Percentiles rank a stretch among this genome's conserved stretches.
Conservation (phyloP, 1,284 basidiomycete species). For the Thecaphora frezii region DNA sequence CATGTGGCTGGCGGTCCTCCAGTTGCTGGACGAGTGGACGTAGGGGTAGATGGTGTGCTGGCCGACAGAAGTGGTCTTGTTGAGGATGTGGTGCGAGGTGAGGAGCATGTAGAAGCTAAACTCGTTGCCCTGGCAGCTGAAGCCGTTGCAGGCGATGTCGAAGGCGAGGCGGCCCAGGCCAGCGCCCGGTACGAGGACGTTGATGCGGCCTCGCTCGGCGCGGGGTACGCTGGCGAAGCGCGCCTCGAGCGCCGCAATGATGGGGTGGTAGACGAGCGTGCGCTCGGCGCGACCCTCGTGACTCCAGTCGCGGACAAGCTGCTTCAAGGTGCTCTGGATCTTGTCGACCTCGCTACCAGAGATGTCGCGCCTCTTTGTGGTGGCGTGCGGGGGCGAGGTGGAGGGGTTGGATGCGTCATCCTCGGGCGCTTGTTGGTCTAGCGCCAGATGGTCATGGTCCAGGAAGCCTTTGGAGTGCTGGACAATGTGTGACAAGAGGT, state of each 20-base stretch:
- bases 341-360: conserved; percentile 53
- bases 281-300: conserved; percentile 40
- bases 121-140: conserved; percentile 55
- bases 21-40: conserved; percentile 54
- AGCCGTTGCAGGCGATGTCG: conserved; percentile 49
- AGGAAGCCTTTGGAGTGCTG: conserved; percentile 49
- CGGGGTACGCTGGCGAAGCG: conserved; percentile 22
- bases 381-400: neutral
- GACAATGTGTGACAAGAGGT: conserved; percentile 45
- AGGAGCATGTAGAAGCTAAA: conserved; percentile 58
- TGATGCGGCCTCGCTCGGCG: conserved; percentile 18
- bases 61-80: conserved; percentile 32
- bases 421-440: conserved; percentile 4
- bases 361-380: conserved; percentile 18
- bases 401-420: conserved; percentile 4
- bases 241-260: conserved; percentile 38
- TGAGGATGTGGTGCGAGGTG: conserved; percentile 55
- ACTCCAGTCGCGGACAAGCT: conserved; percentile 57
- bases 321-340: conserved; percentile 55
- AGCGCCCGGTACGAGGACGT: conserved; percentile 53
- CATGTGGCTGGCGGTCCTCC: conserved; percentile 45
- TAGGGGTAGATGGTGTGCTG: conserved; percentile 53
- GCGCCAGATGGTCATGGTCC: conserved; percentile 13
- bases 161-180: conserved; percentile 53
- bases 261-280: conserved; percentile 40